Evolutionary conservation across 2,329 filamentous ascomycete genomes (phyloP), one percentile per base, ranked within the genome.

Genomic region (Ceratocystis diversiconidia): DNA sequence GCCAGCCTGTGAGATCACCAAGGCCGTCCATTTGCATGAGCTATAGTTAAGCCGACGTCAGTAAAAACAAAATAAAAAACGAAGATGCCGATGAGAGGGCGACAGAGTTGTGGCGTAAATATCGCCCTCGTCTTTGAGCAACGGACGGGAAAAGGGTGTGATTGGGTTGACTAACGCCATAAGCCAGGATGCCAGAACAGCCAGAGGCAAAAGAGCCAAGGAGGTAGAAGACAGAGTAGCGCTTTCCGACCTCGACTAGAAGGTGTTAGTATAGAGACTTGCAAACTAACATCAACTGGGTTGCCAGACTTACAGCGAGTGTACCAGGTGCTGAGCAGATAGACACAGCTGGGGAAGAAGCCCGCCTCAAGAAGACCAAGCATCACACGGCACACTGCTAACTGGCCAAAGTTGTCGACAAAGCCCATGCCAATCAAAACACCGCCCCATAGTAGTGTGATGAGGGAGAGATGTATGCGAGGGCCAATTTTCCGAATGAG

Each of bases 281-380:
- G 32, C 8, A 36, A 36, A 4, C 8, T 0, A 36, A 12, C 3
- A 36, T 36, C 10, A 36, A 12, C 10, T 36, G 32, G 8, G 32
- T 36, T 36, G 8, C 32, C 32, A 12, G 19, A 73, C 79, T 78
- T 73, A 83, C 81, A 86, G 73, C 84, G 75, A 0, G 84, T 85
- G 71, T 88, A 89, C 86, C 86, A 90, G 44, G 85, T 88, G 67
- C 82, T 86, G n/a, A 90, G 79, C 5, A 90, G 76, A 71, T 89
- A 90, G 0, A 88, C 85, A 62, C 82, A 86, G 63, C 82, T 82
- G 0, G 86, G 86, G 73, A 89, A 90, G 74, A 87, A 89, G 0
- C 86, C 83, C n/a, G 83, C 82, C 72, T 89, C 86, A 30, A 88
- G 78, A 1, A 85, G 68, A 61, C 86, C 87, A 17, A 88, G 77